Evolutionary conservation across 1,139 yeast species (phyloP), one percentile per base, ranked within the genome.

Genomic region (Magnusiomyces suaveolens): DNA sequence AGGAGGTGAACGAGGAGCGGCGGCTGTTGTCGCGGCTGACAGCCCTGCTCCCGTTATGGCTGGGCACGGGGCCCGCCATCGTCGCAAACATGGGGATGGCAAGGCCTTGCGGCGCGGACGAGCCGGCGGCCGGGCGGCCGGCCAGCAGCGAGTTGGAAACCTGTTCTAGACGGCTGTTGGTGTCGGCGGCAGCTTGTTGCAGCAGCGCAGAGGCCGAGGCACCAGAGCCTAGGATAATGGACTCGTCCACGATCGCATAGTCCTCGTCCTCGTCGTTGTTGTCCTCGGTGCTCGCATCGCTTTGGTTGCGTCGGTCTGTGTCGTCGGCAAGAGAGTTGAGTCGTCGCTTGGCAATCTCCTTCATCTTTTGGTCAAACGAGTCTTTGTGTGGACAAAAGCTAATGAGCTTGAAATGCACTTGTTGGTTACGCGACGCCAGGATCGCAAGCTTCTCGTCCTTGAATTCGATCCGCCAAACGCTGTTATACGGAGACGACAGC

Each of bases 381-480:
- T 63, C 66, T 20, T 56, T 53, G 1, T 65, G 62, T 1, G 59
- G 59, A 38, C 54, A 48, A 47, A 73, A 73, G 50, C 72, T 67
- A 36, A 69, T 64, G 24, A 73, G 66, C 57, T 73, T 75, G 64
- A 73, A 66, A 50, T 69, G 66, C 2, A 72, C 69, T 47, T 65
- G 61, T 20, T 65, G 58, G 26, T 63, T 64, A 52, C 66, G 63
- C 14, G 73, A 65, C 3, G 75, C 75, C 49, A 72, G 65, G 29
- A 73, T 69, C 33, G 70, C 72, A 38, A 73, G 66, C 52, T 72
- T 66, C 54, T 73, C 76, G 50, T 72, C 72, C 47, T 66, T 63
- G 60, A 72, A 70, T 12, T 72, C 74, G 26, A 73, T 69, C 14
- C 75, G 64, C 77, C 77, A 73, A 36, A 73, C 75, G 3, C 72